phyloP scores from a whole-genome alignment of 139 green algal genomes.

The Closterium sp. region DNA sequence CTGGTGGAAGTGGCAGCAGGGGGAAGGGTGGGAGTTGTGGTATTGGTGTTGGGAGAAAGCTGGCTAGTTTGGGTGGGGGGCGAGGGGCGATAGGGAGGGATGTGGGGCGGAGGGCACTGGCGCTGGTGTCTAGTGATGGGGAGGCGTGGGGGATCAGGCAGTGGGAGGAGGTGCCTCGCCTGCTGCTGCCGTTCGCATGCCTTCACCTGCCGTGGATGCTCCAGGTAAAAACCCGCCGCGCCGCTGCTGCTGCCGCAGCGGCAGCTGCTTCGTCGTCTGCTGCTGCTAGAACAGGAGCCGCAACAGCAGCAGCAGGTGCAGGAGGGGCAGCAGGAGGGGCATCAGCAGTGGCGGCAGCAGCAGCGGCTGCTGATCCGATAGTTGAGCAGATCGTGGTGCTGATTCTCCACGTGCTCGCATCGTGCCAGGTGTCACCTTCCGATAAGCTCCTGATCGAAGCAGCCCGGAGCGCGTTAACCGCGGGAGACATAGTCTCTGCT shows the following conservation, averaged over 20 bases:
- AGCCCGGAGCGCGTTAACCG: background rate
- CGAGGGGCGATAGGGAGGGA: background rate
- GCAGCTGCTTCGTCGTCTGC: background rate
- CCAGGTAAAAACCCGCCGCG: background rate
- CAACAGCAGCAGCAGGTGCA: background rate
- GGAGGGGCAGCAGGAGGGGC: background rate
- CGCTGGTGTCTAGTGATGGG: background rate
- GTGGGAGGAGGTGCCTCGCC: constrained; percentile 1
- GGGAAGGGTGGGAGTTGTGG: background rate
- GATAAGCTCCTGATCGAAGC: constrained; percentile 17
- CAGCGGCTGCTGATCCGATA: background rate
- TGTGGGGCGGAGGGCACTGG: constrained; percentile 5
- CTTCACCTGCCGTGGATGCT: constrained; percentile 35
- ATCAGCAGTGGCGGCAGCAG: background rate
- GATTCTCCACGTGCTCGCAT: constrained; percentile 23
- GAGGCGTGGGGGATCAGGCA: background rate
- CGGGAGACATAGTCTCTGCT: background rate
- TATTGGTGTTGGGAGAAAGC: background rate
- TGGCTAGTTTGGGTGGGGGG: background rate
- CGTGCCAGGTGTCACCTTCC: constrained; percentile 16
- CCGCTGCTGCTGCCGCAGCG: background rate
- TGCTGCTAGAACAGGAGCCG: background rate
- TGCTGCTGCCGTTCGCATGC: constrained; percentile 30
- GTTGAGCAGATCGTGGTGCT: background rate
- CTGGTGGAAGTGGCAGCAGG: background rate